phyloP scores from a whole-genome alignment of 805 yeast species.

The Torulaspora quercuum region DNA sequence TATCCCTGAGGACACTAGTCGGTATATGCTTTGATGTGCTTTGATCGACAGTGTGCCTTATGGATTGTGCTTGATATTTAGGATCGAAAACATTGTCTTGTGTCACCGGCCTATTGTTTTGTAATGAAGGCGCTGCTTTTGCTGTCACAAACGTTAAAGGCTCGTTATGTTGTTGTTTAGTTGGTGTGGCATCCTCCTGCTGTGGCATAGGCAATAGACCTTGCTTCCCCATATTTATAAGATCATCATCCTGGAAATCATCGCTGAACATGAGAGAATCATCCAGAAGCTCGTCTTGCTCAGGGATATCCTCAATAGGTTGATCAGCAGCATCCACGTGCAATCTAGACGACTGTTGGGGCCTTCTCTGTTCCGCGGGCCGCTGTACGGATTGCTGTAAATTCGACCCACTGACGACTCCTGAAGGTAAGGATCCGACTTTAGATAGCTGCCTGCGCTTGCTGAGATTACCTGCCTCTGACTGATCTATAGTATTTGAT shows the following conservation, averaged over 20 bases:
- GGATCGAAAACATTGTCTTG: constrained; percentile 50
- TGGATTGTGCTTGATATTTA: constrained; percentile 53
- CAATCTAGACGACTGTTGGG: constrained; percentile 1
- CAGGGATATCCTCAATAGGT: constrained; percentile 10
- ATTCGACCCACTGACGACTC: background rate
- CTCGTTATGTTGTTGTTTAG: constrained; percentile 2
- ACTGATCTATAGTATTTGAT: constrained; percentile 25
- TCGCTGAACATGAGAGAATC: constrained; percentile 56
- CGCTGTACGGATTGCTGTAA: constrained; percentile 7
- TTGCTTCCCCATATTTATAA: constrained; percentile 36
- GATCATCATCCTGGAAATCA: constrained; percentile 40
- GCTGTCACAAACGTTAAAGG: constrained; percentile 55
- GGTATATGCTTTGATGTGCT: constrained; percentile 60
- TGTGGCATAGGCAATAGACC: constrained; percentile 19
- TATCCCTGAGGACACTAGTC: constrained; percentile 25
- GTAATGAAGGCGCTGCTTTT: constrained; percentile 56
- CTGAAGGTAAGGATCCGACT: constrained; percentile 9
- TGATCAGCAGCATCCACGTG: constrained; percentile 3
- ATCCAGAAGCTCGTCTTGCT: constrained; percentile 42
- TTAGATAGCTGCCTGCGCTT: constrained; percentile 29
- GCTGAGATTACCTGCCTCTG: constrained; percentile 10
- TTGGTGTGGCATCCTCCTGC: constrained; percentile 13
- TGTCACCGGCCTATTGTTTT: constrained; percentile 41
- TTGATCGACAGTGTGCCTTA: constrained; percentile 62
- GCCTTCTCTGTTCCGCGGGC: constrained; percentile 3